phyloP scores from a whole-genome alignment of 306 rosid genomes.

The Urtica urens region DNA sequence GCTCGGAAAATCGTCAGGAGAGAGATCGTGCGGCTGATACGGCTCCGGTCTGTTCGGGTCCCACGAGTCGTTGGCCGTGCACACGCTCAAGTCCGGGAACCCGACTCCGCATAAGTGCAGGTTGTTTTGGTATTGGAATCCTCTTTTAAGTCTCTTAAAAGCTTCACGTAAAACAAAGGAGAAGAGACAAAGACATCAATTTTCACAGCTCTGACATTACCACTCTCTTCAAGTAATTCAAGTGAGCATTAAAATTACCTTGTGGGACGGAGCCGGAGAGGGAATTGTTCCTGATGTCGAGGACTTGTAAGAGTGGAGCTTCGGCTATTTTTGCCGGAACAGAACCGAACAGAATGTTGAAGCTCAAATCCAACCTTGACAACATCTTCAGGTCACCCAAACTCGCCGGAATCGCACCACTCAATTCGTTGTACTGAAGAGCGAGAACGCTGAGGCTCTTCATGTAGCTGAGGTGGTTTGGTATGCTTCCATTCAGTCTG shows the following conservation, averaged over 20 bases:
- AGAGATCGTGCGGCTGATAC: slow-evolving; percentile 34
- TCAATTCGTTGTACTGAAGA: slow-evolving; percentile 60
- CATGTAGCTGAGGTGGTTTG: slow-evolving; percentile 47
- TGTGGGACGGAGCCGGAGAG: slow-evolving; percentile 61
- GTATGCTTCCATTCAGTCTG: slow-evolving; percentile 60
- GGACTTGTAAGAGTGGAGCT: slow-evolving; percentile 43
- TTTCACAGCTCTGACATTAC: no score
- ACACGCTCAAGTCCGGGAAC: slow-evolving; percentile 37
- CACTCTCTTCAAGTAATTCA: no score
- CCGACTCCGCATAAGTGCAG: slow-evolving; percentile 63
- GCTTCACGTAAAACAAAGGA: slow-evolving; percentile 22
- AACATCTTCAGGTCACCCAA: slow-evolving; percentile 46
- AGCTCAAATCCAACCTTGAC: slow-evolving; percentile 67
- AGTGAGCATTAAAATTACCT: slow-evolving; percentile 31
- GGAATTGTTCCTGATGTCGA: slow-evolving; percentile 61
- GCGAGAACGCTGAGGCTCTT: slow-evolving; percentile 53
- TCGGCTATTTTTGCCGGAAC: slow-evolving; percentile 55
- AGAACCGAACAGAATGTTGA: slow-evolving; percentile 60
- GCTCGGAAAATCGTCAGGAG: slow-evolving; percentile 23
- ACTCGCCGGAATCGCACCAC: slow-evolving; percentile 81
- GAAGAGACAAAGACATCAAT: neutral
- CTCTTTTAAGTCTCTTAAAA: slow-evolving; percentile 40
- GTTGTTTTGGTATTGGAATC: slow-evolving; percentile 55
- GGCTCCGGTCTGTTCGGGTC: slow-evolving; percentile 66
- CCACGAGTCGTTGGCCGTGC: slow-evolving; percentile 27